These are phyloP conservation scores for Cyberlindnera euphorbiiphila DNA, from an alignment of 805 yeast species.

Conservation along the genomic window DNA sequence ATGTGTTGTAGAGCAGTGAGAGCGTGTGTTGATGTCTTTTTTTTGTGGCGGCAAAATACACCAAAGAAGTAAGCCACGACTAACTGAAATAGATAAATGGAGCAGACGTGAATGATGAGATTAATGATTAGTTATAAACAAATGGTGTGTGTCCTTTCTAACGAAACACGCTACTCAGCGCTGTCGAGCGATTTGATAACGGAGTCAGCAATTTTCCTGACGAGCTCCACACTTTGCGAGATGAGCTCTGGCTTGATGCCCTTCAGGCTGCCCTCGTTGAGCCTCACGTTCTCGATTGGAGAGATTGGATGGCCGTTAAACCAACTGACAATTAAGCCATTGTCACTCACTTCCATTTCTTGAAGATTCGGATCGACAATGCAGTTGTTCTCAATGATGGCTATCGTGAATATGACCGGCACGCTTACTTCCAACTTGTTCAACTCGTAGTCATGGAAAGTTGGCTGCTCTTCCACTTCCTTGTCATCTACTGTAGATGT, in stretches of 20 bases:
- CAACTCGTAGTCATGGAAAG: conserved; percentile 81
- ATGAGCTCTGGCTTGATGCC: conserved; percentile 51
- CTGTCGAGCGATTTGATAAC: conserved; percentile 39
- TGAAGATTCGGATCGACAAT: conserved; percentile 84
- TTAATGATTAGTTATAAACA: no score
- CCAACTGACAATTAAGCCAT: conserved; percentile 75
- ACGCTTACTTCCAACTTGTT: conserved; percentile 60
- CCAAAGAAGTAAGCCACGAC: no score
- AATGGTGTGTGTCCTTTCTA: no score
- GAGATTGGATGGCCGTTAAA: conserved; percentile 62
- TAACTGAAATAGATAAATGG: no score
- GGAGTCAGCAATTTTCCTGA: conserved; percentile 55
- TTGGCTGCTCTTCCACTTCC: conserved; percentile 79
- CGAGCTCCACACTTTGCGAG: conserved; percentile 51
- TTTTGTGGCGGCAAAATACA: no score
- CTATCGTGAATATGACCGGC: conserved; percentile 73
- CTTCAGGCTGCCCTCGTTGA: conserved; percentile 48
- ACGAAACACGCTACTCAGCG: no score
- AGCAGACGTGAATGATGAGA: no score
- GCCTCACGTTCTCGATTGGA: conserved; percentile 67
- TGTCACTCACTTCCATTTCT: conserved; percentile 85
- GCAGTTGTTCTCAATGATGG: conserved; percentile 62
- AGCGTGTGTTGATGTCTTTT: no score
- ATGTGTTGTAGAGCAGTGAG: no score
- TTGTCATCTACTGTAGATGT: conserved; percentile 62